Evolutionary conservation across 352 stramenopile genomes (phyloP).

Genomic region (Plasmopara halstedii): DNA sequence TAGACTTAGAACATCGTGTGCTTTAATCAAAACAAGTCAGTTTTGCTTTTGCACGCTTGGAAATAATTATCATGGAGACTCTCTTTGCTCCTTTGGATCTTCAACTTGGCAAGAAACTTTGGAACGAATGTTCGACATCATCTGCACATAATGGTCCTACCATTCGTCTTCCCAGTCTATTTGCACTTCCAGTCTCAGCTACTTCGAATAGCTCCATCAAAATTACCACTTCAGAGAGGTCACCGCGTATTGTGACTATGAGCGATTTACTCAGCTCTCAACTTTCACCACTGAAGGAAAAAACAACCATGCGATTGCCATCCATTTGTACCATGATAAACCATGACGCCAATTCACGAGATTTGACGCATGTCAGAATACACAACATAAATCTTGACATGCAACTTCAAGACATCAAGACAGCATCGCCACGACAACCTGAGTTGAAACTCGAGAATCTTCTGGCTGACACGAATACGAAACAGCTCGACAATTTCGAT

Average conservation of each 20-base stretch:
- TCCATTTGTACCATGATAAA: slow-evolving; percentile 68
- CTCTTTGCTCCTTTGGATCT: no score
- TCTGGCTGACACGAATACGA: slow-evolving; percentile 35
- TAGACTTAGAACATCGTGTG: no score
- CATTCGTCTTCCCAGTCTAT: slow-evolving; percentile 51
- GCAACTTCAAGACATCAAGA: slow-evolving; percentile 35
- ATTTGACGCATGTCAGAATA: slow-evolving; percentile 40
- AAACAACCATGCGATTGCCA: slow-evolving; percentile 33
- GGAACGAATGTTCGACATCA: no score
- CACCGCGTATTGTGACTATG: slow-evolving; percentile 52
- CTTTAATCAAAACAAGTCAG: no score
- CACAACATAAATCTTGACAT: slow-evolving; percentile 60
- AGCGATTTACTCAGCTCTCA: slow-evolving; percentile 50
- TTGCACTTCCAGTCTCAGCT: slow-evolving; percentile 18
- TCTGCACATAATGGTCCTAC: no score
- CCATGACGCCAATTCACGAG: slow-evolving; percentile 31
- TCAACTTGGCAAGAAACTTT: no score
- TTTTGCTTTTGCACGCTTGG: no score
- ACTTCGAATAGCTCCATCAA: background rate
- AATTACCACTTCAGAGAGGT: slow-evolving; percentile 20
- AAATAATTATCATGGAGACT: no score
- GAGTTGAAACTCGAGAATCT: slow-evolving; percentile 40
- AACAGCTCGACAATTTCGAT: slow-evolving; percentile 37
- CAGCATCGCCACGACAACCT: slow-evolving; percentile 11
- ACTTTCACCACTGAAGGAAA: slow-evolving; percentile 36